phyloP scores from a whole-genome alignment of 139 green algal species.

The Tetratostichococcus sp. region DNA sequence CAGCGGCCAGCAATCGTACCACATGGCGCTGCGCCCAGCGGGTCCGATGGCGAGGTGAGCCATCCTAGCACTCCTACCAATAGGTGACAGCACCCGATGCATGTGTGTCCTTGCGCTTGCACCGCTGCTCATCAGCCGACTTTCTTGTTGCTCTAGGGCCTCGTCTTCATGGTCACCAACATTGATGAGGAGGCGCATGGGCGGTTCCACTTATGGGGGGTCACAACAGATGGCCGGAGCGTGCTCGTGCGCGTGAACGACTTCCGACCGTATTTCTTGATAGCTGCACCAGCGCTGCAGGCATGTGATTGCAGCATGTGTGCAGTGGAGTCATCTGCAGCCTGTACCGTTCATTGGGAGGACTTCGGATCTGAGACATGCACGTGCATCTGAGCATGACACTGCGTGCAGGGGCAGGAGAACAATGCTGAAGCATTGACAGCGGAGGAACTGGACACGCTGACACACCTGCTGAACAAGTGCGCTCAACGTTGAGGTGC shows the following conservation, averaged over 20 bases:
- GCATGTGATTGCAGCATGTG: background rate
- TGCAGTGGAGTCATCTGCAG: background rate
- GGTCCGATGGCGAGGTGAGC: too few relatives aligned
- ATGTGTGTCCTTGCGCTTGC: too few relatives aligned
- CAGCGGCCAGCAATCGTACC: too few relatives aligned
- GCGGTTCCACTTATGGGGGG: conserved; percentile 40
- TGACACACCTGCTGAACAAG: background rate
- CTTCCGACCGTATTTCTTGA: conserved; percentile 58
- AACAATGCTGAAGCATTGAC: too few relatives aligned
- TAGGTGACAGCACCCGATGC: too few relatives aligned
- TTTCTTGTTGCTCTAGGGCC: conserved; percentile 2
- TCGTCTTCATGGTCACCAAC: conserved; percentile 46
- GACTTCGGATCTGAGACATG: too few relatives aligned
- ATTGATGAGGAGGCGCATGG: conserved; percentile 35
- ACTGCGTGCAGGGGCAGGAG: too few relatives aligned
- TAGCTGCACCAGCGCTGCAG: conserved; percentile 27
- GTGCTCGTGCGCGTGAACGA: conserved; percentile 39
- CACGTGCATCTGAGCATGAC: too few relatives aligned
- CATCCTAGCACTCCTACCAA: too few relatives aligned
- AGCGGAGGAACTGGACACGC: background rate
- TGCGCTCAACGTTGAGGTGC: background rate
- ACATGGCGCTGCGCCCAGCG: too few relatives aligned
- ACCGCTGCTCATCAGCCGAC: background rate
- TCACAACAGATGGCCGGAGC: background rate
- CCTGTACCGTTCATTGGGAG: too few relatives aligned